These are phyloP conservation scores for Perkinsus olseni DNA, from an alignment of 169 alveolate species.

Conservation along the genomic window DNA sequence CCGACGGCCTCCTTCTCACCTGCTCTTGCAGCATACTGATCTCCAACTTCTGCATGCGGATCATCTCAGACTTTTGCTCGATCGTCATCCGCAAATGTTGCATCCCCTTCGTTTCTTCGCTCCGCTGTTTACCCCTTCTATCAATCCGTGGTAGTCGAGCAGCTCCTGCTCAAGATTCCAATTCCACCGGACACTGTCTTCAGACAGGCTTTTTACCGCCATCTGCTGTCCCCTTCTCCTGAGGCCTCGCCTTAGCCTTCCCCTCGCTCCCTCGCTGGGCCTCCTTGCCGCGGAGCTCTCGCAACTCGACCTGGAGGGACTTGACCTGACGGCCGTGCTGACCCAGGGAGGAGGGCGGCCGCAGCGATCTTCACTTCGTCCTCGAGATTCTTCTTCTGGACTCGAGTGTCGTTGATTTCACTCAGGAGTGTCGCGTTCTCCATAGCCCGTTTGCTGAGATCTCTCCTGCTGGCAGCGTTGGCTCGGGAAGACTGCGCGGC, in stretches of 20 bases:
- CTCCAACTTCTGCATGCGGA: not conserved
- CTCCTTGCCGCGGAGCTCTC: not conserved
- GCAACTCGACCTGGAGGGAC: not conserved
- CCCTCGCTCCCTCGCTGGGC: too few species aligned
- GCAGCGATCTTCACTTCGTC: not conserved
- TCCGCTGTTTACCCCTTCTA: not conserved
- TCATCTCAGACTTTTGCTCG: not conserved
- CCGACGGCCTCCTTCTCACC: too few species aligned
- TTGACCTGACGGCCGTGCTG: not conserved
- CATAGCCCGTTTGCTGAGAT: not conserved
- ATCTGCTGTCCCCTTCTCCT: too few species aligned
- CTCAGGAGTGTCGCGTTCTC: not conserved
- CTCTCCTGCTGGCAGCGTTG: not conserved
- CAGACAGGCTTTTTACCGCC: too few species aligned
- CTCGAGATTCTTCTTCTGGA: not conserved
- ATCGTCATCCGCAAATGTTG: not conserved
- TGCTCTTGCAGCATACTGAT: not conserved
- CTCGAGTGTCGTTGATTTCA: not conserved
- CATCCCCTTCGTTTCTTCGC: not conserved
- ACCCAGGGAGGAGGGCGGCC: not conserved
- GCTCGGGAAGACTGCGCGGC: not conserved
- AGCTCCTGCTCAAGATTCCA: not conserved
- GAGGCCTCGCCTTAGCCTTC: too few species aligned
- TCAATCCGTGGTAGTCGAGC: not conserved
- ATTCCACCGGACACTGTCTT: not conserved